These are phyloP conservation scores for Apiosordaria backusii DNA, from an alignment of 495 filamentous ascomycete species.

Conservation along the genomic window DNA sequence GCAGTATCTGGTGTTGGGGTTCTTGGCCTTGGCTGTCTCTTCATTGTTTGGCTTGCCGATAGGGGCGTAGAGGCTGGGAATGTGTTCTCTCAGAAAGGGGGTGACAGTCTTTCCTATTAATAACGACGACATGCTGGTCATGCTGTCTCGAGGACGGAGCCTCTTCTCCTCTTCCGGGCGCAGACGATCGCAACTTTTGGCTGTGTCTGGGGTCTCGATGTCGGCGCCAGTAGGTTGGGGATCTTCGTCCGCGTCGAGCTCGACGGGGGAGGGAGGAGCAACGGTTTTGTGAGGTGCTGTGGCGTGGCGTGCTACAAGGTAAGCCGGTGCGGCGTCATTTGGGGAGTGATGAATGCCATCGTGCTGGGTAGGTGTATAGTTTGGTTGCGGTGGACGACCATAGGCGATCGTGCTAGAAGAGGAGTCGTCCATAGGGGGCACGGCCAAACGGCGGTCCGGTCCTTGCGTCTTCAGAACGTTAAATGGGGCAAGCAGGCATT, in stretches of 20 bases:
- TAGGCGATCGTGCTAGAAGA: constrained; percentile 21
- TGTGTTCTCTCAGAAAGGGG: constrained; percentile 82
- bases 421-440: constrained; percentile 25
- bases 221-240: background rate
- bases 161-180: constrained; percentile 41
- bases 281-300: constrained; percentile 18
- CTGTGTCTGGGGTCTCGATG: constrained; percentile 13
- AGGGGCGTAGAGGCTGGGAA: constrained; percentile 77
- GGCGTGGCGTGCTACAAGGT: constrained; percentile 16
- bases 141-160: constrained; percentile 29
- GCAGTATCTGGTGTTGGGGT: constrained; percentile 85
- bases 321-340: constrained; percentile 27
- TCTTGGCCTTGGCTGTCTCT: constrained; percentile 41
- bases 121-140: constrained; percentile 45
- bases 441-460: constrained; percentile 20
- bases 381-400: constrained; percentile 21
- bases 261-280: constrained; percentile 4
- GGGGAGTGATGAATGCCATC: constrained; percentile 28
- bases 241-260: constrained; percentile 2
- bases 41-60: constrained; percentile 47
- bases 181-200: constrained; percentile 39
- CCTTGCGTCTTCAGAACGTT: constrained; percentile 29
- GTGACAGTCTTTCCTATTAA: constrained; percentile 58
- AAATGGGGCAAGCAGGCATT: constrained; percentile 33
- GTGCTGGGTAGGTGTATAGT: constrained; percentile 2